These are phyloP conservation scores for Sclerospora graminicola DNA, from an alignment of 352 stramenopile species.

Conservation along the genomic window DNA sequence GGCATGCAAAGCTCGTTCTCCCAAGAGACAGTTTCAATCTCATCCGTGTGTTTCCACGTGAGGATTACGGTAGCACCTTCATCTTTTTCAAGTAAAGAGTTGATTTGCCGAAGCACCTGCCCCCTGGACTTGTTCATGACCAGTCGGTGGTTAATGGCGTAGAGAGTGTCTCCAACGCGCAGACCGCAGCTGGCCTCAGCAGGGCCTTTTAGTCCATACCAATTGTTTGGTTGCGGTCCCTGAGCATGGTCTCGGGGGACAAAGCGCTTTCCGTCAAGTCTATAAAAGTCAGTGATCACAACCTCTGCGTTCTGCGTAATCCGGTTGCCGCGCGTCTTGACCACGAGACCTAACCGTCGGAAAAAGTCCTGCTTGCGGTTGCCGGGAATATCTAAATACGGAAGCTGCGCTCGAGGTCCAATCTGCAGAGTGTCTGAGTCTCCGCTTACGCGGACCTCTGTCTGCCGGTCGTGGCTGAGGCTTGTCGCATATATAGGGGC, in stretches of 20 bases:
- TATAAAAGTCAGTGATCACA: conserved; percentile 70
- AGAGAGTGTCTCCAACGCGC: conserved; percentile 70
- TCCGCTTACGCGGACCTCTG: conserved; percentile 61
- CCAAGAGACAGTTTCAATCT: conserved; percentile 63
- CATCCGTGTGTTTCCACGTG: conserved; percentile 78
- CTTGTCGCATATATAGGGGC: conserved; percentile 76
- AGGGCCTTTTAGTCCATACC: conserved; percentile 59
- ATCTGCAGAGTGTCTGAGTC: conserved; percentile 59
- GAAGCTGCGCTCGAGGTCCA: conserved; percentile 51
- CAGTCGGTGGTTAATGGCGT: conserved; percentile 80
- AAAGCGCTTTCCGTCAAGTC: conserved; percentile 69
- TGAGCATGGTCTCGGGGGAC: conserved; percentile 63
- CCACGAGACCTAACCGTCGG: conserved; percentile 63
- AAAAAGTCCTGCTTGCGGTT: conserved; percentile 68
- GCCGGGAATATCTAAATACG: conserved; percentile 47
- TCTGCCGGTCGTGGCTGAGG: conserved; percentile 79
- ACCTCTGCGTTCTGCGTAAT: conserved; percentile 81
- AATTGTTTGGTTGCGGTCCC: conserved; percentile 46
- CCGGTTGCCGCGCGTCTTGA: conserved; percentile 76
- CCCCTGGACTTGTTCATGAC: conserved; percentile 82
- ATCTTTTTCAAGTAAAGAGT: conserved; percentile 64
- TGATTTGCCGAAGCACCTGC: conserved; percentile 75
- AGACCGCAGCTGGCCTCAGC: conserved; percentile 63
- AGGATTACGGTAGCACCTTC: conserved; percentile 56
- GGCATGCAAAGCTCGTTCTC: conserved; percentile 70